Base-by-base conservation (phyloP, 2,329 filamentous ascomycete species). In the Cladophialophora psammophila region DNA sequence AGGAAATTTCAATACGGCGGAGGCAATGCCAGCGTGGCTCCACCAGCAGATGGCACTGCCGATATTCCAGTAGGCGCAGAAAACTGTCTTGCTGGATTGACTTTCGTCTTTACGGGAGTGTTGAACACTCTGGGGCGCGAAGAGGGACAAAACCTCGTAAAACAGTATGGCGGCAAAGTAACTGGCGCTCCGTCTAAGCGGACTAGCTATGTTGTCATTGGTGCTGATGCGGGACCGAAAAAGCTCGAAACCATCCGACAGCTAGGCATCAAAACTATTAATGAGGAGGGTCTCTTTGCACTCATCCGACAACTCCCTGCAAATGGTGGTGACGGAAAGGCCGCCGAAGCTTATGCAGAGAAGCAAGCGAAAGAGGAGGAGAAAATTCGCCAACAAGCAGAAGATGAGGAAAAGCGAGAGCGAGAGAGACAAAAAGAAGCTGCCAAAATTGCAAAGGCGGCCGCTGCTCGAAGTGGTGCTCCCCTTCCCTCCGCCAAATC, bases 51-150 rank as follows among this genome's bases (percentile, higher is more conserved):
- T 26, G 88, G 88, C 10, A 81, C 85, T 9, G 87, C 84, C 35
- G 92, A 96, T 15, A 81, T 97, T 58, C 95, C 95, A 0, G 86
- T 87, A 20, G 95, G 95, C 7, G 89, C 89, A 60, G 92, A 95
- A 10, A 96, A 97, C 73, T 99, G 95, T 76, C 86, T 99, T 64
- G 89, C 90, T 63, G 95, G 96, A 0, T 84, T 98, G 63, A 91
- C 88, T 0, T 99, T 99, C 75, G 95, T 99, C 34, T 99, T 99
- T 74, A 99, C 96, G 0, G 95, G 95, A 31, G 85, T 97, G 31
- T 83, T 98, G 45, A 87, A 91, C 68, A 89, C 87, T 0, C 86
- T 98, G 64, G 89, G 91, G 53, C 89, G 95, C 68, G 93, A 96
- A 5, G 93, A 97, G 73, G 94, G 88, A 1, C 90, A 94, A 71